Evolutionary conservation across 2,329 filamentous ascomycete species (phyloP), one percentile per base, ranked within the genome.

Genomic region (Alternaria atra): DNA sequence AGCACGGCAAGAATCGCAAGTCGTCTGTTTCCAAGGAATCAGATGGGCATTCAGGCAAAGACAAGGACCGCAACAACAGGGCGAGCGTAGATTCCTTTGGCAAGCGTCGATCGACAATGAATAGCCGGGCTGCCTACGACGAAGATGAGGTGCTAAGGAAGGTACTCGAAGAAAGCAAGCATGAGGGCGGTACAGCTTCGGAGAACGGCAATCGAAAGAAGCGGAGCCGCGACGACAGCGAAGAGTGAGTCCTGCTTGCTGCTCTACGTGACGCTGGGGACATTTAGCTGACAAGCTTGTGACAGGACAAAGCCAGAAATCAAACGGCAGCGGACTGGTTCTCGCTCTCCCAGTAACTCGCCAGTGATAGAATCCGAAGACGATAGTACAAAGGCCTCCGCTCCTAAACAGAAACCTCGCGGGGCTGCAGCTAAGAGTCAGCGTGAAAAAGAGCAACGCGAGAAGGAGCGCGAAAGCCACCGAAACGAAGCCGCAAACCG

Each of bases 61-160:
- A 84, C 82, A 71, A 83, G 81, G 80, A 87, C 77, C 74, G 86
- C 81, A 66, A 87, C 84, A 78, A 82, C 25, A 79, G 84, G 60
- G 80, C 80, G 50, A 87, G 82, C 67, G 85, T 84, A 42, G 82
- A 84, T 43, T 85, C 88, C 55, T 85, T 87, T 53, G 89, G 90
- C 37, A 98, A 97, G 78, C 88, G 95, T 61, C 88, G 95, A 29
- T 97, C 93, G 20, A 99, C 95, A 6, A 97, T 98, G 93, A 97
- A 98, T 75, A 99, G 95, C 77, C 89, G 94, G 64, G 94, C 94
- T 42, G 94, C 93, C 23, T 98, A 98, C 71, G 94, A 98, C 67
- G 95, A 99, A 79, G 94, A 97, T 70, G 93, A 96, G 77, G 90
- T 94, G 72, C 80, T 99, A 39, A 88, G 93, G 55, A 88, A 91